Base-by-base conservation (phyloP, 805 yeast species). In the Nakazawaea ambrosiae region DNA sequence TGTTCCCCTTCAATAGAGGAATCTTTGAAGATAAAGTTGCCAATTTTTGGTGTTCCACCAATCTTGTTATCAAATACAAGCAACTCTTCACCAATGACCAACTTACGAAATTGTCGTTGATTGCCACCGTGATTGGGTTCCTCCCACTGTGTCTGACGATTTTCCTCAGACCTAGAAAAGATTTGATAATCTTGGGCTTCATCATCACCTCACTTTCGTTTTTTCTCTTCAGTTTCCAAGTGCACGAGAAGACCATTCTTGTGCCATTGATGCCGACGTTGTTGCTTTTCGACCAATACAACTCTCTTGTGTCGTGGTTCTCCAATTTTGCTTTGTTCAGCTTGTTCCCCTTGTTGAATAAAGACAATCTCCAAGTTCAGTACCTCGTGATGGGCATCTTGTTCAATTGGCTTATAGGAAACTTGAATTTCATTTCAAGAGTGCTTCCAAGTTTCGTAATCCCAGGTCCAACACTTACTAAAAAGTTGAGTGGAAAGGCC, bases 11-110 rank as follows among this genome's bases (percentile, higher is more conserved):
- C 47, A 74, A 78, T 31, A 72, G 97, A 53, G 98, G 98, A 1
- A 68, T 92, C 6, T 92, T 94, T 69, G 98, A 92, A 57, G 97
- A 92, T 54, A 92, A 92, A 55, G 97, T 92, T 12, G 96, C 96
- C 27, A 92, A 89, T 54, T 82, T 92, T 51, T 92, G 99, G 99
- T 89, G 97, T 58, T 81, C 95, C n/a, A 65, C 88, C 1, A 92
- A 92, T 55, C 65, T 82, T 1, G 45, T 87, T 9, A 56, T 89
- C 53, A 90, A 90, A 55, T 81, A 86, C 51, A 77, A 73, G 45
- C 49, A 59, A 4, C 34, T 68, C 0, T 81, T 83, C 50, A 54
- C 75, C 2, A 65, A 68, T 14, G 60, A 64, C 11, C 73, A 82
- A 48, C 65, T 92, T 31, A 84, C 85, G 43, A 50, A 64, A 20